These are phyloP conservation scores for button mushroom (Agaricus bisporus) DNA, from an alignment of 768 basidiomycete genomes.

Conservation along the genomic window DNA sequence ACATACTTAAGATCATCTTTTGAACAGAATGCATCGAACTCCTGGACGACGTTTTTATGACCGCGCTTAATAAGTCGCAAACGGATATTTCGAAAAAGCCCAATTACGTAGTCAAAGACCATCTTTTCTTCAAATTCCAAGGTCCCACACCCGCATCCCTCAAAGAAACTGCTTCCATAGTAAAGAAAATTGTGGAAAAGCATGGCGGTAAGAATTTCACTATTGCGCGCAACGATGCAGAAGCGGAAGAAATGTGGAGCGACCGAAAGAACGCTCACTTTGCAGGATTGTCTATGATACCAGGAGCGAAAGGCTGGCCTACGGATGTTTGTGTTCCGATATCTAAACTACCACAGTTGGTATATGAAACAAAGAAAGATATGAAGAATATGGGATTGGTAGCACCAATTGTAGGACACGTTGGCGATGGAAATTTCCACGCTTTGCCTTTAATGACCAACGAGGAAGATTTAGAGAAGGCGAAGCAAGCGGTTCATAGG, in stretches of 20 bases:
- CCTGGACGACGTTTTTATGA: constrained; percentile 67
- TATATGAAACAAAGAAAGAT: constrained; percentile 69
- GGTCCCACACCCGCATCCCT: constrained; percentile 56
- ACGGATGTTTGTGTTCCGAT: constrained; percentile 80
- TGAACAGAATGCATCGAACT: constrained; percentile 76
- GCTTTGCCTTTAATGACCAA: constrained; percentile 50
- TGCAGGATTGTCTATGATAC: constrained; percentile 47
- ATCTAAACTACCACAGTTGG: constrained; percentile 56
- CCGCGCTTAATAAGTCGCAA: constrained; percentile 44
- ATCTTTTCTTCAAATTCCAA: constrained; percentile 85
- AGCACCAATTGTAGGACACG: constrained; percentile 69
- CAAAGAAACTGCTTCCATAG: constrained; percentile 54
- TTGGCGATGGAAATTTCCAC: constrained; percentile 59
- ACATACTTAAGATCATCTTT: neutral
- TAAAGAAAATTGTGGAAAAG: constrained; percentile 50
- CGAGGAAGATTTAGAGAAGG: constrained; percentile 43
- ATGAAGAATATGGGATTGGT: constrained; percentile 47
- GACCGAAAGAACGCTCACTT: constrained; percentile 65
- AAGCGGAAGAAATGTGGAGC: constrained; percentile 70
- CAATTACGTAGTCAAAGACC: constrained; percentile 59
- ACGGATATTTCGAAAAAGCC: constrained; percentile 37
- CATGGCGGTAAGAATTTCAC: constrained; percentile 66
- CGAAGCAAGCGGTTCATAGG: constrained; percentile 41
- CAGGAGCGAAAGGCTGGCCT: constrained; percentile 53
- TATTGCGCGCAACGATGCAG: constrained; percentile 55